A percentile compares a stretch with the other conserved stretches of the same genome.
These are phyloP conservation scores for Colletotrichum lupini DNA, from an alignment of 2,329 filamentous ascomycete genomes.

Conservation along the genomic window DNA sequence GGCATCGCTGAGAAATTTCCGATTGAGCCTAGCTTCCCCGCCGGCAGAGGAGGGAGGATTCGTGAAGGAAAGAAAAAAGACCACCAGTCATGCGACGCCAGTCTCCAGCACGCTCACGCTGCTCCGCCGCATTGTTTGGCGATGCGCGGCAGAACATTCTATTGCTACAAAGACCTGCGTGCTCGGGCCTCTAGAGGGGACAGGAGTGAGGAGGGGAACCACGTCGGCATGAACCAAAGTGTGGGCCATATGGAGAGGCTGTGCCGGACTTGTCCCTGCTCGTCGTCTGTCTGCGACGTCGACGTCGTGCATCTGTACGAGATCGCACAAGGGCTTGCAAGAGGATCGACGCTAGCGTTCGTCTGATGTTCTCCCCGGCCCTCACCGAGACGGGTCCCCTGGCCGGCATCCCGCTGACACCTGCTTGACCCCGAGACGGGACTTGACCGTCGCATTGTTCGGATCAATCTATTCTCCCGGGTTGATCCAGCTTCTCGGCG, in stretches of 20 bases:
- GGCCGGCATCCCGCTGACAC: constrained; percentile 25
- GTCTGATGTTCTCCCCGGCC: constrained; percentile 28
- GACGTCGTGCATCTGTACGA: constrained; percentile 20
- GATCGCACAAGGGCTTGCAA: constrained; percentile 24
- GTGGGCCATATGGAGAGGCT: constrained; percentile 23
- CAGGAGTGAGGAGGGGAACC: background rate
- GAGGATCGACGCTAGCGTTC: constrained; percentile 32
- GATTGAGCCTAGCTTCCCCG: constrained; percentile 20
- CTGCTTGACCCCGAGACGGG: constrained; percentile 26
- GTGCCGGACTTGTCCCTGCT: constrained; percentile 21
- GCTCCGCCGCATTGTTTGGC: constrained; percentile 30
- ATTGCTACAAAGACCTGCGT: background rate
- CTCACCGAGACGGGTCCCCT: constrained; percentile 25
- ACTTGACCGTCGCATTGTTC: constrained; percentile 11
- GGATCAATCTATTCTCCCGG: constrained; percentile 10
- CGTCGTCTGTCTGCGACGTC: constrained; percentile 30
- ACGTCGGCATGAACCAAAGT: constrained; percentile 23
- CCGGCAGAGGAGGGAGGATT: background rate
- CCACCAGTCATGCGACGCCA: constrained; percentile 18
- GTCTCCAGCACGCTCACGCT: background rate
- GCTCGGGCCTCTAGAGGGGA: constrained; percentile 12
- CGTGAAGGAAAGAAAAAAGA: background rate
- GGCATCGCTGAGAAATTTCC: constrained; percentile 26
- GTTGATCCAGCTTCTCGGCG: constrained; percentile 20
- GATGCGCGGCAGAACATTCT: constrained; percentile 7